phyloP scores from a whole-genome alignment of 495 filamentous ascomycete species.

The Xylaria curta region DNA sequence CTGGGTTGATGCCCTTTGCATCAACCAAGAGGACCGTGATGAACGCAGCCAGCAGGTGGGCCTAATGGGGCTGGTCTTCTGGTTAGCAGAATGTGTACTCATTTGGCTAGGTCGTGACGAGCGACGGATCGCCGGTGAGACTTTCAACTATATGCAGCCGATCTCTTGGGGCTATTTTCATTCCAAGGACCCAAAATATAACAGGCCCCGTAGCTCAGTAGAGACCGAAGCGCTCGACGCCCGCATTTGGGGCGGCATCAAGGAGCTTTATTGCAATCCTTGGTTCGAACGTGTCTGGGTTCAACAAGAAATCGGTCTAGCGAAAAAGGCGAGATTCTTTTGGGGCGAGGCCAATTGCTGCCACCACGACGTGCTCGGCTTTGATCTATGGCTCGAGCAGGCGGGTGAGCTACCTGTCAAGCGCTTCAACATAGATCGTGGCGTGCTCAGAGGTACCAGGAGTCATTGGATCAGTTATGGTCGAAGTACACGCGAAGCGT shows the following conservation, averaged over 20 bases:
- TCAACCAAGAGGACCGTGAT: neutral
- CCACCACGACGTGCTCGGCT: slow-evolving; percentile 1
- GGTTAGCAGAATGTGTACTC: neutral
- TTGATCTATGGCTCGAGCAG: neutral
- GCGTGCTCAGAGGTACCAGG: neutral
- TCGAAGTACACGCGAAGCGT: neutral
- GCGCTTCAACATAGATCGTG: neutral
- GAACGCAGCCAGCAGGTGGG: neutral
- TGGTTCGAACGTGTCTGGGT: slow-evolving; percentile 4
- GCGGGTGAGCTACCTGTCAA: neutral
- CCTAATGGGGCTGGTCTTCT: neutral
- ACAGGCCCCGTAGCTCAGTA: neutral
- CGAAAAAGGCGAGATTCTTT: neutral
- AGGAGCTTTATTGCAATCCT: neutral
- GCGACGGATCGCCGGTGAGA: neutral
- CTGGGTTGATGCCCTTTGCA: neutral
- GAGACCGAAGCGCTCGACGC: neutral
- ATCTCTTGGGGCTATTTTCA: neutral
- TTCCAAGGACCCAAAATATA: neutral
- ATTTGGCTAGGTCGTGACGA: neutral
- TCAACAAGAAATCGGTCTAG: neutral
- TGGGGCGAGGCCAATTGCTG: neutral
- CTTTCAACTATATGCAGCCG: neutral
- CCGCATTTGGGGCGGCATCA: neutral
- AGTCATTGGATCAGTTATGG: slow-evolving; percentile 1